Evolutionary conservation across 2,329 filamentous ascomycete species (phyloP).

Genomic region (Calonectria pseudoreteaudii): DNA sequence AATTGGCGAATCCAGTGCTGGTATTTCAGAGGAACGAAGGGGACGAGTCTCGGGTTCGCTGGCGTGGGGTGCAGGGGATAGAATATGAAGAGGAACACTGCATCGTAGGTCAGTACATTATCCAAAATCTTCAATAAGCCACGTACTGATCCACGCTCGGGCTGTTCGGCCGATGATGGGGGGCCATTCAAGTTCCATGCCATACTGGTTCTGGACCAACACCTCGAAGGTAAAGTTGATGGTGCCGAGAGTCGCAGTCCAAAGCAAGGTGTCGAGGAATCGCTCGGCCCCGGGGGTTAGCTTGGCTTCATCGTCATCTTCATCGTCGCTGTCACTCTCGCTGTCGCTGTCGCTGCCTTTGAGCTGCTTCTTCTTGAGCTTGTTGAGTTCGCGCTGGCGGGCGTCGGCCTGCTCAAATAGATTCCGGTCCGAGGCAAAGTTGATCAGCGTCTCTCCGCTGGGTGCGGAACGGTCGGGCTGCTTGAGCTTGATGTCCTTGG

Average conservation of each 20-base stretch:
- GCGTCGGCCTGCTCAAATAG: slow-evolving; percentile 64
- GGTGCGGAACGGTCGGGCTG: slow-evolving; percentile 77
- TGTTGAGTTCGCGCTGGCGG: slow-evolving; percentile 49
- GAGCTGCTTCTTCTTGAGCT: slow-evolving; percentile 15
- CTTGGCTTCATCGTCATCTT: slow-evolving; percentile 46
- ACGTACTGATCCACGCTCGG: slow-evolving; percentile 65
- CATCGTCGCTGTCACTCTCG: slow-evolving; percentile 35
- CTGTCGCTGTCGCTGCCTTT: slow-evolving; percentile 25
- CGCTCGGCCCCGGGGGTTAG: slow-evolving; percentile 62
- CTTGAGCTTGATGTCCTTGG: slow-evolving; percentile 68
- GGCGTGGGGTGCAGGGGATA: slow-evolving; percentile 68
- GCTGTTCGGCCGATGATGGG: slow-evolving; percentile 64
- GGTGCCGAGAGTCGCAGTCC: slow-evolving; percentile 73
- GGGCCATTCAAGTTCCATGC: slow-evolving; percentile 72
- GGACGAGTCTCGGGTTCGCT: slow-evolving; percentile 61
- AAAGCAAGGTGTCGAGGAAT: slow-evolving; percentile 67
- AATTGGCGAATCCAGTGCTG: slow-evolving; percentile 64
- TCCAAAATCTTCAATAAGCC: background rate
- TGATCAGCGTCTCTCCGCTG: slow-evolving; percentile 75
- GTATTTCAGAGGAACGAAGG: slow-evolving; percentile 58
- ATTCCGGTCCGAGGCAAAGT: slow-evolving; percentile 75
- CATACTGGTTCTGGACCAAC: slow-evolving; percentile 82
- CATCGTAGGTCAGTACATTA: background rate
- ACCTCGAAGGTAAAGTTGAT: slow-evolving; percentile 84
- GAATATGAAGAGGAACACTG: slow-evolving; percentile 67